Conservation (phyloP, 139 green algal species). For the Chlamydomonas sp. region DNA sequence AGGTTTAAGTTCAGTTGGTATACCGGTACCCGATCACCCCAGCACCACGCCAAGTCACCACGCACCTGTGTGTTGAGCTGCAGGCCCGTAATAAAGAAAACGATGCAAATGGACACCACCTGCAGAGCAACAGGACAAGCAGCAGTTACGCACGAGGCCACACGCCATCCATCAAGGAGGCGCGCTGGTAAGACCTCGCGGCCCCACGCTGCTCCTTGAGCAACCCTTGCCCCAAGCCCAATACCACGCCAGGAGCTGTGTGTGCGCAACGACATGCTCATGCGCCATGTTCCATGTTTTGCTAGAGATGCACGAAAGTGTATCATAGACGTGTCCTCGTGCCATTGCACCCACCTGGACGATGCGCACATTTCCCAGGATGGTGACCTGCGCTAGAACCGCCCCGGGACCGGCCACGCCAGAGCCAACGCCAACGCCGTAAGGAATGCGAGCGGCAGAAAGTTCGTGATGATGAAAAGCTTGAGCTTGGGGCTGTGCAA, state of each 20-base stretch:
- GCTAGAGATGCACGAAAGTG: too few relatives aligned
- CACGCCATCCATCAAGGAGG: neutral
- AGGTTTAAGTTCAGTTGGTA: neutral
- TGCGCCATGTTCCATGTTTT: too few relatives aligned
- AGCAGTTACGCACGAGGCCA: too few relatives aligned
- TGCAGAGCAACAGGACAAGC: too few relatives aligned
- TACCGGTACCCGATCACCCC: neutral
- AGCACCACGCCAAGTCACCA: neutral
- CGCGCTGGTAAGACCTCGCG: neutral
- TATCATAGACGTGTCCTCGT: neutral
- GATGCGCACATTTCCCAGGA: constrained; percentile 34
- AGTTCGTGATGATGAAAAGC: constrained; percentile 41
- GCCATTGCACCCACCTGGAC: constrained; percentile 1
- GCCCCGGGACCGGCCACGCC: constrained; percentile 33
- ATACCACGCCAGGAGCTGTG: too few relatives aligned
- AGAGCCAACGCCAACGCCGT: constrained; percentile 21
- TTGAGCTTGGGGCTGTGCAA: too few relatives aligned
- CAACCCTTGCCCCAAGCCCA: too few relatives aligned
- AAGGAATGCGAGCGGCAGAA: constrained; percentile 39
- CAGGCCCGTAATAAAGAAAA: constrained; percentile 77
- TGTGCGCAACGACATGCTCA: too few relatives aligned
- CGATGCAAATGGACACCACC: constrained; percentile 47
- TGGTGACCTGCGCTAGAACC: neutral
- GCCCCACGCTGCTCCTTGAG: too few relatives aligned
- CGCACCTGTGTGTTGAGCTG: constrained; percentile 56